Evolutionary conservation across 257 asterid genomes (phyloP).

Genomic region (Nicotiana noctiflora): DNA sequence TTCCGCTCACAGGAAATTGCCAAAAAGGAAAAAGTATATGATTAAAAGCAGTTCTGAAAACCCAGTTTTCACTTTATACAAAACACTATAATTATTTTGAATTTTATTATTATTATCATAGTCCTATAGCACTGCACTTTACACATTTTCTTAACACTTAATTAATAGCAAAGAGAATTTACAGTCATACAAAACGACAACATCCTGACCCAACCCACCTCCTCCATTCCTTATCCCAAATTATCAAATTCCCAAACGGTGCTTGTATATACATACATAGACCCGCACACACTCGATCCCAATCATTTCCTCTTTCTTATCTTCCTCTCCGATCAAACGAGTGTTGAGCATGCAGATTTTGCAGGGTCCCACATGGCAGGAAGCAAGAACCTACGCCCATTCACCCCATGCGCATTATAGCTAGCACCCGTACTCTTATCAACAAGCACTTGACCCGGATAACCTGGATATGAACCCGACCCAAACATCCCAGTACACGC

Average conservation of each 20-base stretch:
- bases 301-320: background rate
- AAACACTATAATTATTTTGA: background rate
- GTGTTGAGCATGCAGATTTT: constrained; percentile 56
- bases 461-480: constrained; percentile 71
- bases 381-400: constrained; percentile 56
- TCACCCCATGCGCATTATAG: constrained; percentile 63
- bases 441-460: constrained; percentile 42
- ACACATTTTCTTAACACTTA: background rate
- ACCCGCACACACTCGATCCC: constrained; percentile 13
- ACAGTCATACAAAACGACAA: constrained; percentile 40
- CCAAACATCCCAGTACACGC: constrained; percentile 73
- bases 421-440: constrained; percentile 56
- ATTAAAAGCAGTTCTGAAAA: background rate
- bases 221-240: background rate
- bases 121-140: background rate
- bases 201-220: background rate
- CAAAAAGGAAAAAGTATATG: background rate
- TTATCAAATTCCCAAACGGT: no score
- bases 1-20: no score
- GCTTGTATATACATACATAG: constrained; percentile 30
- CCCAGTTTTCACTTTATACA: background rate
- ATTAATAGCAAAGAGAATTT: constrained; percentile 21
- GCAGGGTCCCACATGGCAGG: constrained; percentile 94
- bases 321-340: constrained; percentile 27
- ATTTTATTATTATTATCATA: background rate